A percentile compares a stretch with the other conserved stretches of the same genome.
These are phyloP conservation scores for Rhodomyrtus psidioides DNA, from an alignment of 441 rosid genomes.

Conservation along the genomic window DNA sequence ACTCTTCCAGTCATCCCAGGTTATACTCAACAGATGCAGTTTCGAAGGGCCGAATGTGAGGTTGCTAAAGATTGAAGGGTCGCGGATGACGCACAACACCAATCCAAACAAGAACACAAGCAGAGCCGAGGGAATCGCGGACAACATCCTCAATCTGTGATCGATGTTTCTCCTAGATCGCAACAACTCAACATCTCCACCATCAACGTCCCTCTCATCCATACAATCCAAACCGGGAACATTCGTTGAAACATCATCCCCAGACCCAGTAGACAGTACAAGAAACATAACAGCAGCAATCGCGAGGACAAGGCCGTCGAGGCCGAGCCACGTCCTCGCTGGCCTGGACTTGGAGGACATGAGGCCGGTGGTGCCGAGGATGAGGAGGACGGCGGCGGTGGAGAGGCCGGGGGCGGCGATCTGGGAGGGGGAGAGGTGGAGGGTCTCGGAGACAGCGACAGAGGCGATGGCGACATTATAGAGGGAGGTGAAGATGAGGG, in stretches of 20 bases:
- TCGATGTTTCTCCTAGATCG: background rate
- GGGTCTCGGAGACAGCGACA: constrained; percentile 54
- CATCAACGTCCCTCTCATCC: background rate
- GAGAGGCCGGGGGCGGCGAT: constrained; percentile 61
- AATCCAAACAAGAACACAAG: constrained; percentile 47
- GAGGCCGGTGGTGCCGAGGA: constrained; percentile 56
- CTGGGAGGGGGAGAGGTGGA: constrained; percentile 48
- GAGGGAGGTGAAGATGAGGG: constrained; percentile 56
- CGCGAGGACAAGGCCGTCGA: constrained; percentile 56
- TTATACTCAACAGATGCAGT: constrained; percentile 36
- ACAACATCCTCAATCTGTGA: constrained; percentile 32
- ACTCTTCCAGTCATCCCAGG: constrained; percentile 71
- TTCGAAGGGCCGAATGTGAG: constrained; percentile 55
- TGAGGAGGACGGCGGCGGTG: constrained; percentile 45
- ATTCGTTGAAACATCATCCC: constrained; percentile 1
- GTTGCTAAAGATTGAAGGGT: constrained; percentile 37
- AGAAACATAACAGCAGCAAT: constrained; percentile 39
- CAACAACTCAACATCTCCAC: background rate
- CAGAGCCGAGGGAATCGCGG: constrained; percentile 56
- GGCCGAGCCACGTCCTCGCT: constrained; percentile 56
- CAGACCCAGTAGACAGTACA: constrained; percentile 53
- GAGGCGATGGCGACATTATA: constrained; percentile 68
- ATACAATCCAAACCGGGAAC: background rate
- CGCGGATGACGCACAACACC: constrained; percentile 46
- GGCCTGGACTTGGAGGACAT: constrained; percentile 48